Evolutionary conservation across 306 rosid species (phyloP), one percentile per base, ranked within the genome.

Genomic region (Dalbergia cochinchinensis): DNA sequence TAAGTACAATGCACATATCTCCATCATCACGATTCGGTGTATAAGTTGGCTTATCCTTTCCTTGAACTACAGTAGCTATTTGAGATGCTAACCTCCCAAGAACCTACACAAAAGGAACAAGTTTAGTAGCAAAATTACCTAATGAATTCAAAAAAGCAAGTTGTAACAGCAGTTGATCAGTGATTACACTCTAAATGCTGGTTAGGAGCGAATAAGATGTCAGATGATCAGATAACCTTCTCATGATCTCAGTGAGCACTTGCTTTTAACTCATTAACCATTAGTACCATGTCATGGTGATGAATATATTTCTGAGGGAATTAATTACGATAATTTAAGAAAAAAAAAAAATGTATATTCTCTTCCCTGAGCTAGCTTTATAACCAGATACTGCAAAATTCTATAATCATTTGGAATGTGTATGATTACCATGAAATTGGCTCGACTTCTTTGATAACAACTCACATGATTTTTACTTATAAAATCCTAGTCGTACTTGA

Each of bases 61-160:
- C 99, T 77, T 86, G 92, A 78, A 95, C 71, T 60, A 95, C 98
- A 44, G 99, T 95, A 63, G 99, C 92, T 83, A 95, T 91, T 84
- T 92, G 95, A 78, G 99, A 91, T 70, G 99, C 99, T 73, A 92
- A 74, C 87, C 99, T 95, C 22, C 99, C 98, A 84, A 95, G 99
- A 77, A 95, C 85, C 98, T 94, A 65, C 15, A 20, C 37, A 34
- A 47, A 75, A 44, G 71, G 37, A 18, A 26, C 66, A 67, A 55
- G 35, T 6, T 44, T 59, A 78, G 76, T 42, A 73, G 68, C n/a
- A 33, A 60, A 63, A 11, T n/a, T 58, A 65, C 45, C 53, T 54
- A 60, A 70, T 15, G 39, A 80, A 44, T 77, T 71, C 81, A 72
- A 42, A 60, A 65, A 73, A 41, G 77, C 2, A 71, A 85, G 64